These are phyloP conservation scores for Apiospora hydei DNA, from an alignment of 2,329 filamentous ascomycete species.

Conservation along the genomic window DNA sequence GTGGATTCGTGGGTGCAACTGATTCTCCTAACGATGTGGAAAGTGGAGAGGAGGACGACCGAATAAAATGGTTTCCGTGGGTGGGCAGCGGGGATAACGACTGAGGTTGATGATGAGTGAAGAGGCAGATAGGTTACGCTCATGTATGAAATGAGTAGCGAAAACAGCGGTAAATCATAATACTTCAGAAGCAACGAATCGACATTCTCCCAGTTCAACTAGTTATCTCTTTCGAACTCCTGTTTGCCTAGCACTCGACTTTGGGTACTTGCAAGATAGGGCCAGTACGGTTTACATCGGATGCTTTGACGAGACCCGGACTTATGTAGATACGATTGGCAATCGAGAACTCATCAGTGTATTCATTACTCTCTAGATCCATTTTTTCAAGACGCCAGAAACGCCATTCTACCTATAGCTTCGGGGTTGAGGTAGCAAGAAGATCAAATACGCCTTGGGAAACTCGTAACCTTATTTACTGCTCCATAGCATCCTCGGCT, in stretches of 20 bases:
- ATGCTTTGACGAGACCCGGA: neutral
- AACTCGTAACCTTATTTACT: slow-evolving; percentile 41
- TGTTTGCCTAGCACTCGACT: neutral
- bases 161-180: slow-evolving; percentile 1
- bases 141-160: slow-evolving; percentile 17
- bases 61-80: no score
- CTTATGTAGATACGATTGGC: neutral
- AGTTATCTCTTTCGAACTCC: neutral
- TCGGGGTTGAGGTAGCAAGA: slow-evolving; percentile 8
- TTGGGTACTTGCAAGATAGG: neutral
- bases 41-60: neutral
- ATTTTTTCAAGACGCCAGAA: slow-evolving; percentile 14
- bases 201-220: neutral
- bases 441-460: slow-evolving; percentile 18
- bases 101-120: neutral
- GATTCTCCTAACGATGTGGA: neutral
- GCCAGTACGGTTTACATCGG: neutral
- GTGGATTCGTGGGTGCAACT: neutral
- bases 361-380: slow-evolving; percentile 21
- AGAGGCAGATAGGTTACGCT: neutral
- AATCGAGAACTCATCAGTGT: slow-evolving; percentile 18
- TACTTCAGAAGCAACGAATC: neutral
- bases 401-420: slow-evolving; percentile 12
- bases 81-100: neutral
- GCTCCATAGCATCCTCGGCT: slow-evolving; percentile 59